phyloP scores from a whole-genome alignment of 169 alveolate genomes.

The Cryptosporidium ryanae region DNA sequence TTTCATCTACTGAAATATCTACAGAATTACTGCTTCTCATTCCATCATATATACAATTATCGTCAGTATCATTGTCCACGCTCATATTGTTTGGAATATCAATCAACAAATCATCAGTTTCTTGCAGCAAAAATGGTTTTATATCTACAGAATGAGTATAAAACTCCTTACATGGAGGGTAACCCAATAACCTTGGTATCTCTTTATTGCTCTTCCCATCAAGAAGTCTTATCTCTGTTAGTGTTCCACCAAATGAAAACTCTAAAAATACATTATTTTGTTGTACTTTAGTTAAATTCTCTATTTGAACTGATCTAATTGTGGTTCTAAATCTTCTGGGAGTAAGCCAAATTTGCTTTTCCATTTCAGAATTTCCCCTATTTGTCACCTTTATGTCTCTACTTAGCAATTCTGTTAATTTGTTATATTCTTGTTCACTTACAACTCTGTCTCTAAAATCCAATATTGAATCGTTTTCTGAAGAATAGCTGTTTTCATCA shows the following conservation, averaged over 20 bases:
- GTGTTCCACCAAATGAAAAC: slow-evolving; percentile 69
- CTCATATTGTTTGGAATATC: slow-evolving; percentile 18
- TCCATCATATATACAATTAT: slow-evolving; percentile 2
- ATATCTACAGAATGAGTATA: slow-evolving; percentile 69
- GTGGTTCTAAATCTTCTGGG: slow-evolving; percentile 73
- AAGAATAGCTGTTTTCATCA: not conserved
- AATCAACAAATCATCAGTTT: slow-evolving; percentile 24
- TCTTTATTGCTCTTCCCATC: slow-evolving; percentile 15
- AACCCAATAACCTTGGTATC: slow-evolving; percentile 63
- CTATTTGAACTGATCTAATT: slow-evolving; percentile 66
- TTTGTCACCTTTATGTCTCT: slow-evolving; percentile 56
- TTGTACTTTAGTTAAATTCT: slow-evolving; percentile 27
- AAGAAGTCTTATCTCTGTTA: slow-evolving; percentile 66
- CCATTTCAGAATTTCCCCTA: slow-evolving; percentile 53
- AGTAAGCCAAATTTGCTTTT: slow-evolving; percentile 73
- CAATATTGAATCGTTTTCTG: slow-evolving; percentile 62
- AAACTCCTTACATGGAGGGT: slow-evolving; percentile 66
- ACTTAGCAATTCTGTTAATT: slow-evolving; percentile 31
- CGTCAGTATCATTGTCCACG: not conserved
- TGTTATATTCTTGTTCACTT: slow-evolving; percentile 58
- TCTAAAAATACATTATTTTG: slow-evolving; percentile 54
- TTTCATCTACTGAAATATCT: slow-evolving; percentile 57
- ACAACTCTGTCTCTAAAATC: slow-evolving; percentile 74
- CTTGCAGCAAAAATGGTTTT: slow-evolving; percentile 42
- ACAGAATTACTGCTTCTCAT: slow-evolving; percentile 45